phyloP scores from a whole-genome alignment of 805 yeast genomes.

The Metschnikowia santaceciliae region DNA sequence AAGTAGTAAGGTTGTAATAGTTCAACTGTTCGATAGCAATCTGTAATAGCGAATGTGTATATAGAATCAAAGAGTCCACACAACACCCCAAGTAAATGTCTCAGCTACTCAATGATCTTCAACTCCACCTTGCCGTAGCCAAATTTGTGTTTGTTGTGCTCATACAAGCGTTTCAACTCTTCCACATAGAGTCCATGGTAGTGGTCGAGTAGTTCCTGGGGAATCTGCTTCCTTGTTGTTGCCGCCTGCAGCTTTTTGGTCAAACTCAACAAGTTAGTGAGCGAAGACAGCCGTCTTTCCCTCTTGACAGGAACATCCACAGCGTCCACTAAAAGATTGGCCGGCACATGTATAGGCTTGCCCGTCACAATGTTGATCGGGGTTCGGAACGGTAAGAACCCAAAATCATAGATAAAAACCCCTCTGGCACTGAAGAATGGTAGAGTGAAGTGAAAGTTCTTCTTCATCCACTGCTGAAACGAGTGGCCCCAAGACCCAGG shows the following conservation, averaged over 20 bases:
- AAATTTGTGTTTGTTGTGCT: constrained; percentile 58
- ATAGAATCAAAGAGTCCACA: neutral
- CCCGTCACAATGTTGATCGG: constrained; percentile 78
- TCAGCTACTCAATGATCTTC: constrained; percentile 38
- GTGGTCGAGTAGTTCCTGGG: constrained; percentile 49
- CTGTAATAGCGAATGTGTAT: neutral
- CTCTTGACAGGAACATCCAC: constrained; percentile 24
- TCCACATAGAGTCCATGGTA: constrained; percentile 71
- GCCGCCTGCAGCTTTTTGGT: constrained; percentile 15
- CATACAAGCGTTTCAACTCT: constrained; percentile 59
- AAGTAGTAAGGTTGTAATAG: neutral
- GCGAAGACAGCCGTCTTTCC: constrained; percentile 19
- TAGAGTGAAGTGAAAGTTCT: constrained; percentile 71
- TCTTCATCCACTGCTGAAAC: constrained; percentile 71
- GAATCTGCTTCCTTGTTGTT: constrained; percentile 26
- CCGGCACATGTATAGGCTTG: constrained; percentile 57
- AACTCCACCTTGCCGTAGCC: constrained; percentile 48
- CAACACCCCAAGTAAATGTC: neutral
- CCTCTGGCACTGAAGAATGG: constrained; percentile 94
- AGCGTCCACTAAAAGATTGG: constrained; percentile 30
- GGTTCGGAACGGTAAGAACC: constrained; percentile 79
- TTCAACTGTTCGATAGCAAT: neutral
- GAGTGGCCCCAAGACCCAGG: constrained; percentile 45
- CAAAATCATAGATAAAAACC: constrained; percentile 86
- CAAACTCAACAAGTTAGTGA: constrained; percentile 29